phyloP scores from a whole-genome alignment of 192 early-diverging fungal species.

The Coemansia aciculifera region DNA sequence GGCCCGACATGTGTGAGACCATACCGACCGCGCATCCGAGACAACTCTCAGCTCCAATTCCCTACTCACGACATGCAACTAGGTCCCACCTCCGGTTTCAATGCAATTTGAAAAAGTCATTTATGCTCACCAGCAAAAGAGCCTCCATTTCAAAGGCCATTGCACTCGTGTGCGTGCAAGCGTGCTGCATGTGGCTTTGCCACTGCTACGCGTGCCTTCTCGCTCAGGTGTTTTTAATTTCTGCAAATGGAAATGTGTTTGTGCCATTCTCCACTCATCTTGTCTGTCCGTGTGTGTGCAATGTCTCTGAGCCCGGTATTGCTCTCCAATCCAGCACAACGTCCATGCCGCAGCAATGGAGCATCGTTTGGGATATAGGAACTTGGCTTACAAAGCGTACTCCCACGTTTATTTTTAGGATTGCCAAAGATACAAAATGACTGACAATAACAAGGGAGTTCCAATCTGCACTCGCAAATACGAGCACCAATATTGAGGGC shows the following conservation, averaged over 20 bases:
- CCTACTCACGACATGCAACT: not conserved
- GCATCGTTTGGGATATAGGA: not conserved
- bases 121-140: not conserved
- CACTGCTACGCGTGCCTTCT: not conserved
- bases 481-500: slow-evolving; percentile 1
- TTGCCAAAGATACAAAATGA: not conserved
- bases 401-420: slow-evolving; percentile 3
- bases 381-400: slow-evolving; percentile 6
- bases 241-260: slow-evolving; percentile 3
- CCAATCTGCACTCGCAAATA: not conserved
- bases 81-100: not conserved
- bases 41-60: not conserved
- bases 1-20: not conserved
- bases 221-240: slow-evolving; percentile 11
- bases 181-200: slow-evolving; percentile 6
- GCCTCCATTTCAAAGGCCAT: not conserved
- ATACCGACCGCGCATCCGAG: not conserved
- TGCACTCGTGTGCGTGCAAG: not conserved
- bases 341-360: not conserved
- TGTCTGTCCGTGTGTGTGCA: not conserved
- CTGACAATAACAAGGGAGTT: not conserved
- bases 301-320: not conserved
- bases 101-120: not conserved
- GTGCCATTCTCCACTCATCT: not conserved
- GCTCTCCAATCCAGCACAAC: not conserved